Evolutionary conservation across 371 early-diverging fungal species (phyloP).

Genomic region (Funneliformis caledonium): DNA sequence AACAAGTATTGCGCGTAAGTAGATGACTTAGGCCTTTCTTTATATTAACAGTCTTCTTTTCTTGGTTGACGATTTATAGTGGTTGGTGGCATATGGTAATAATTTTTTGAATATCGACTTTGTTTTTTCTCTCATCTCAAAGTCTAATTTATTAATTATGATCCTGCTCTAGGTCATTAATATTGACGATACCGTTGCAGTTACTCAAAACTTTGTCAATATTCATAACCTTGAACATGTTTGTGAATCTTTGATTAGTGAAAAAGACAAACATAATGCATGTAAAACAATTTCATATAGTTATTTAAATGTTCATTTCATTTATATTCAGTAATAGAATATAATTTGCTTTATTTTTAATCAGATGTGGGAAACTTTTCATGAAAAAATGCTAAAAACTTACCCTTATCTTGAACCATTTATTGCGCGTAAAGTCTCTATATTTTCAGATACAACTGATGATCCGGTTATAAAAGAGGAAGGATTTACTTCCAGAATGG

Average conservation of each 20-base stretch:
- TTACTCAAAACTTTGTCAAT: constrained; percentile 51
- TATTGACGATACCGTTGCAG: constrained; percentile 50
- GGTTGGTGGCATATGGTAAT: constrained; percentile 52
- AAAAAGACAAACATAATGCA: neutral
- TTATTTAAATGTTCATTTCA: neutral
- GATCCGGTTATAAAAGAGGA: constrained; percentile 16
- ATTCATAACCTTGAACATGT: constrained; percentile 44
- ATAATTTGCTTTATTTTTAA: neutral
- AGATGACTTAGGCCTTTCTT: neutral
- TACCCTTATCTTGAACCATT: constrained; percentile 25
- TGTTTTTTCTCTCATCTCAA: neutral
- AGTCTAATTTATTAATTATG: neutral
- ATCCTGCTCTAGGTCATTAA: constrained; percentile 41
- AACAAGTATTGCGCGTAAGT: neutral
- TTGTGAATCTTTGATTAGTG: constrained; percentile 36
- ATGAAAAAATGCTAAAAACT: neutral
- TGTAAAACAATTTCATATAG: neutral
- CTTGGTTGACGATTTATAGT: constrained; percentile 6
- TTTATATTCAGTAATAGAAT: neutral
- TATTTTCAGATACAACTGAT: neutral
- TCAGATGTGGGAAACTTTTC: constrained; percentile 14
- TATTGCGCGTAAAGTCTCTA: neutral
- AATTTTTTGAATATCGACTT: neutral
- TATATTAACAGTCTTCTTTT: constrained; percentile 7
- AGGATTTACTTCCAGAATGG: constrained; percentile 15